phyloP scores from a whole-genome alignment of 1,139 yeast species.

The Candida neerlandica region DNA sequence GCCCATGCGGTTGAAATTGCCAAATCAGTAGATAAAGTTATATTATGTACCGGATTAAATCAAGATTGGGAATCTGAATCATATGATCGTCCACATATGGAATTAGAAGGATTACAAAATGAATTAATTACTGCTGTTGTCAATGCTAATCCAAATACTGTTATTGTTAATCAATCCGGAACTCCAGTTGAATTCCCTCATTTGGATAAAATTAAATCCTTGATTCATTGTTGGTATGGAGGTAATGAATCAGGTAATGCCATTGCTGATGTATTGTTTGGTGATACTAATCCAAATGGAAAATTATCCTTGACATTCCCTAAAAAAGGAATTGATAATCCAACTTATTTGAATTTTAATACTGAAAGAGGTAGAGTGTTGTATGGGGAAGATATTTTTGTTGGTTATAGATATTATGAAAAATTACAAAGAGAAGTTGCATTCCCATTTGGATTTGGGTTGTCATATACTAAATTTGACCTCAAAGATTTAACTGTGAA shows the following conservation, averaged over 20 bases:
- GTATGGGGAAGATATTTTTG: constrained; percentile 59
- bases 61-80: constrained; percentile 42
- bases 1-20: constrained; percentile 29
- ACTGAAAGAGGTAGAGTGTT: constrained; percentile 51
- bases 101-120: constrained; percentile 50
- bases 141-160: constrained; percentile 52
- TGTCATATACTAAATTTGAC: constrained; percentile 55
- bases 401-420: constrained; percentile 65
- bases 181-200: constrained; percentile 62
- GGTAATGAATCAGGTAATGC: constrained; percentile 32
- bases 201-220: constrained; percentile 44
- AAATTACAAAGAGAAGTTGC: constrained; percentile 46
- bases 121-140: constrained; percentile 49
- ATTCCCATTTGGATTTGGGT: constrained; percentile 64
- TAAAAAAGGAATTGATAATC: constrained; percentile 38
- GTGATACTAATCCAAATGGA: constrained; percentile 31
- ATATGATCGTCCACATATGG: constrained; percentile 33
- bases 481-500: constrained; percentile 19
- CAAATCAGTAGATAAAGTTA: constrained; percentile 37
- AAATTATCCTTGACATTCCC: constrained; percentile 49
- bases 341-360: constrained; percentile 44
- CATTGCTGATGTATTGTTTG: constrained; percentile 28
- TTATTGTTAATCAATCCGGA: constrained; percentile 62
- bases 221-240: constrained; percentile 54
- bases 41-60: constrained; percentile 42